phyloP scores from a whole-genome alignment of 257 asterid genomes.

The Solanum piurae region DNA sequence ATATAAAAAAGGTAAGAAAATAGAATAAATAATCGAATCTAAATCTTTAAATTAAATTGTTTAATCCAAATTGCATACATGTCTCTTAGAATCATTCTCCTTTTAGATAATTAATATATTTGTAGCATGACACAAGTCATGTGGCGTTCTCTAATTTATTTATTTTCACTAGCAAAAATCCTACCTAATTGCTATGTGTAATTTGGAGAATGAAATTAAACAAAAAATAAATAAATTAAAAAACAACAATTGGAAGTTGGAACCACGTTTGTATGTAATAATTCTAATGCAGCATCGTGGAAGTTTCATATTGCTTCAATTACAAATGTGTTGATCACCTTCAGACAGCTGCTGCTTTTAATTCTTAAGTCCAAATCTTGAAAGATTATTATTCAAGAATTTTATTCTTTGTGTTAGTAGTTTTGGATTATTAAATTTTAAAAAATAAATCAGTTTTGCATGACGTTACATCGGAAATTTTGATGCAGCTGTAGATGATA shows the following conservation, averaged over 20 bases:
- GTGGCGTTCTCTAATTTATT: background rate
- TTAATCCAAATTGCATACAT: background rate
- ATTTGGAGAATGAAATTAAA: background rate
- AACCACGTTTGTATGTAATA: conserved; percentile 15
- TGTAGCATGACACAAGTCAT: background rate
- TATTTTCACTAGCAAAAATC: background rate
- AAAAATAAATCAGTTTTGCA: background rate
- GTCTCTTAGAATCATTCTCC: background rate
- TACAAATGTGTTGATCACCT: background rate
- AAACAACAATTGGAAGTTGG: background rate
- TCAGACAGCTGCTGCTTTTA: background rate
- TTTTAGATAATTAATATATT: background rate
- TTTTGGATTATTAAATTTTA: background rate
- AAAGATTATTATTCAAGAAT: background rate
- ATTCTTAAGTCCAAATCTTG: background rate
- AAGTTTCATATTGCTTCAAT: background rate
- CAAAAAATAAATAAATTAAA: background rate
- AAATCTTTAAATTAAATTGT: background rate
- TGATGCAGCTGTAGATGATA: background rate
- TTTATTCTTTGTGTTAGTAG: background rate
- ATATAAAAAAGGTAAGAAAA: background rate
- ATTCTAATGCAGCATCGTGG: background rate
- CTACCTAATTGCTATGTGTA: background rate
- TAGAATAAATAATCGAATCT: background rate
- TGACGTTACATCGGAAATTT: background rate